Evolutionary conservation across 2,329 filamentous ascomycete genomes (phyloP).

Genomic region (Beauveria varroae): DNA sequence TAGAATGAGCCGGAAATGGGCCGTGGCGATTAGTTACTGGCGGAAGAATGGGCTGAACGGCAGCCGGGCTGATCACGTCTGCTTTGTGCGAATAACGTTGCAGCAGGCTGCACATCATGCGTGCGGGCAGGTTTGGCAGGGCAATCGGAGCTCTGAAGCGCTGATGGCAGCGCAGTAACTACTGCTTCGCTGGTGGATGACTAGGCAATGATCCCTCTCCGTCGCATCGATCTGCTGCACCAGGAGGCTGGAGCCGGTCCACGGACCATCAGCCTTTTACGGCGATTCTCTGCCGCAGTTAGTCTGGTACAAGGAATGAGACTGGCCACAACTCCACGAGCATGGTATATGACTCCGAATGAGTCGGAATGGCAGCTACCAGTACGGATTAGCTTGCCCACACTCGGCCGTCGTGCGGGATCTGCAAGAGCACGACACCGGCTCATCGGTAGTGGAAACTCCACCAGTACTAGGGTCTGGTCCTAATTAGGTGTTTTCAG

Average conservation of each 20-base stretch:
- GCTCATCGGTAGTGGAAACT: constrained; percentile 1
- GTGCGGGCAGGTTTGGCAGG: not conserved
- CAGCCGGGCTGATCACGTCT: not conserved
- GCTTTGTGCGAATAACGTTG: not conserved
- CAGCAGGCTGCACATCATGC: not conserved
- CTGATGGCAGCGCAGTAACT: not conserved
- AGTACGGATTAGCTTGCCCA: not conserved
- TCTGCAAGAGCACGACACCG: not conserved
- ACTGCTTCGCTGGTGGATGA: too few species aligned
- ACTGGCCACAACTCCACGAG: not conserved
- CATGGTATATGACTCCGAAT: not conserved
- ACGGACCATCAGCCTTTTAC: not conserved
- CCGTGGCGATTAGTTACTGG: not conserved
- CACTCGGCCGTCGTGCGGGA: not conserved
- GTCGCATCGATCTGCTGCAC: constrained; percentile 2
- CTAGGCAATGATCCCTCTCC: not conserved
- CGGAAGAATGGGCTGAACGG: not conserved
- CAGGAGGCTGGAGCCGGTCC: not conserved
- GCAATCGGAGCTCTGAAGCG: not conserved
- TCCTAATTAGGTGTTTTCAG: constrained; percentile 3
- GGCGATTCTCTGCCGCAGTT: not conserved
- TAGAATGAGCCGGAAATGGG: not conserved
- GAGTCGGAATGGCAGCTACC: not conserved
- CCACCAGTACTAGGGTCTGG: not conserved
- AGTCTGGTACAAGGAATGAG: not conserved